A percentile compares a stretch with the other conserved stretches of the same genome.
Evolutionary conservation across 1,139 yeast species (phyloP).

Genomic region (Yamadazyma aaseri): DNA sequence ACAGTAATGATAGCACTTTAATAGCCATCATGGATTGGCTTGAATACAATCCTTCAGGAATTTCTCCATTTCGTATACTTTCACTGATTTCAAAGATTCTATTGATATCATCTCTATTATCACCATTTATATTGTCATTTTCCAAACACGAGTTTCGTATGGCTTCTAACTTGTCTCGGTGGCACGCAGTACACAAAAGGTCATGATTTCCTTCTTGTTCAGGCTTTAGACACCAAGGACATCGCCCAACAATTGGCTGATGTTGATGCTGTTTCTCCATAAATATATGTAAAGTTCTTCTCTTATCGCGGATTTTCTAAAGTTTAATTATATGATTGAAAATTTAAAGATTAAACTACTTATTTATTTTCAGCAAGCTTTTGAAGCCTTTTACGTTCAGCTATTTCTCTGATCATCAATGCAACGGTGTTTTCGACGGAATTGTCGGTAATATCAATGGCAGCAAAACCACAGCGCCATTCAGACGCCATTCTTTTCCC

Average conservation of each 20-base stretch:
- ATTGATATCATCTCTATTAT: slow-evolving; percentile 26
- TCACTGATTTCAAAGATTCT: slow-evolving; percentile 22
- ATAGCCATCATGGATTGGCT: slow-evolving; percentile 20
- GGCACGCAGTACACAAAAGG: slow-evolving; percentile 23
- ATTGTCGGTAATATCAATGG: slow-evolving; percentile 48
- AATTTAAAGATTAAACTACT: no score
- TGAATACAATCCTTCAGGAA: slow-evolving; percentile 8
- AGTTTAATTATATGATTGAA: no score
- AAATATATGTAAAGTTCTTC: no score
- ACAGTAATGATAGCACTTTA: slow-evolving; percentile 41
- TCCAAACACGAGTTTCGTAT: slow-evolving; percentile 24
- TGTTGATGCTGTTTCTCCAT: no score
- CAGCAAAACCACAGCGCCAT: slow-evolving; percentile 67
- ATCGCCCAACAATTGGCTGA: slow-evolving; percentile 8
- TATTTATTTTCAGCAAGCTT: neutral
- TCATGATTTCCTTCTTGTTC: slow-evolving; percentile 12
- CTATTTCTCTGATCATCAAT: slow-evolving; percentile 56
- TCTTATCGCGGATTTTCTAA: slow-evolving; percentile 5
- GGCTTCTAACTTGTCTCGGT: slow-evolving; percentile 19
- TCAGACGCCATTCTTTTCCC: slow-evolving; percentile 55
- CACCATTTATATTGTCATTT: slow-evolving; percentile 23
- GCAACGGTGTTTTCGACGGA: slow-evolving; percentile 57
- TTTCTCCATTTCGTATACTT: slow-evolving; percentile 14
- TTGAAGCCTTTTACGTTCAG: slow-evolving; percentile 39
- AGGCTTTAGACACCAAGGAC: slow-evolving; percentile 17